phyloP scores from a whole-genome alignment of 2,329 filamentous ascomycete species.

The Pleoardoris graminearum region DNA sequence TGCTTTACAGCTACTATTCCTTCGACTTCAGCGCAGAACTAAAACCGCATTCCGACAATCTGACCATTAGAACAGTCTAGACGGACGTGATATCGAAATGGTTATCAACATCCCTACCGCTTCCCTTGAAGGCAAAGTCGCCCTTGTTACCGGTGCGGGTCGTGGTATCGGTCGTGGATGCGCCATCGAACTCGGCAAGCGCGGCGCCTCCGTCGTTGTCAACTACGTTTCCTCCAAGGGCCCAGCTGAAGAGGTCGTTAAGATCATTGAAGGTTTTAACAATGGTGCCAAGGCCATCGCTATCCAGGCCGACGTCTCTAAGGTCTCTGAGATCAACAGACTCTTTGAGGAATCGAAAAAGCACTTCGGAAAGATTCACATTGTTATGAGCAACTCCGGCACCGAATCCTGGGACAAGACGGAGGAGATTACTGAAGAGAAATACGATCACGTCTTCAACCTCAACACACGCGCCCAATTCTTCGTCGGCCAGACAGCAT shows the following conservation, averaged over 20 bases:
- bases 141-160: constrained; percentile 65
- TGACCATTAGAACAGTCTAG: constrained; percentile 20
- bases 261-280: constrained; percentile 51
- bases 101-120: constrained; percentile 52
- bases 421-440: constrained; percentile 69
- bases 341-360: constrained; percentile 54
- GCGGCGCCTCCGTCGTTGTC: constrained; percentile 66
- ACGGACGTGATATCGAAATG: constrained; percentile 38
- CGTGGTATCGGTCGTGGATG: constrained; percentile 70
- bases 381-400: constrained; percentile 59
- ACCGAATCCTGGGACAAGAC: constrained; percentile 70
- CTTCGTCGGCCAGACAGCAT: constrained; percentile 76
- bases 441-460: constrained; percentile 71
- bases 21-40: no score
- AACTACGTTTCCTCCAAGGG: constrained; percentile 63
- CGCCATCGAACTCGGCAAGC: constrained; percentile 67
- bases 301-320: constrained; percentile 62
- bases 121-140: constrained; percentile 57
- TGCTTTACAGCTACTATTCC: no score
- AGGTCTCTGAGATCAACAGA: constrained; percentile 60
- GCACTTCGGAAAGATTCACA: constrained; percentile 50
- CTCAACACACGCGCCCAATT: constrained; percentile 73
- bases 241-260: constrained; percentile 54
- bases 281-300: constrained; percentile 58
- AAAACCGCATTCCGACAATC: no score